These are phyloP conservation scores for Chenopodium album DNA, from an alignment of 148 eudicot species.

Conservation along the genomic window DNA sequence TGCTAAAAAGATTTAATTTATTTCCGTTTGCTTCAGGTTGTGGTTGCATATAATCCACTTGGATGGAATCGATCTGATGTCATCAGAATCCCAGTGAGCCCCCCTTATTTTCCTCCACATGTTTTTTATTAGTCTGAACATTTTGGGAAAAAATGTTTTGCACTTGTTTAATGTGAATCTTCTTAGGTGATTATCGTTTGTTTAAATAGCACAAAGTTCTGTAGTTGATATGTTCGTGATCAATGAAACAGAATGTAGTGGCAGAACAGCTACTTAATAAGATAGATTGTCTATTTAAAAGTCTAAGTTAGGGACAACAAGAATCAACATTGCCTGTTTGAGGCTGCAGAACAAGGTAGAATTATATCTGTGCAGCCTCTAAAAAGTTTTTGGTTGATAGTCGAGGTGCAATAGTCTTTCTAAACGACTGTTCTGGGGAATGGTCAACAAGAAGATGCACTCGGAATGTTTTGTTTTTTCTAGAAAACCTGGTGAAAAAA, in stretches of 20 bases:
- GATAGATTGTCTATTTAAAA: neutral
- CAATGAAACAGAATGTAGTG: neutral
- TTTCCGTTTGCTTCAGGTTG: slow-evolving; percentile 52
- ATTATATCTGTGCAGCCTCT: too few species aligned
- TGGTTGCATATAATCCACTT: slow-evolving; percentile 81
- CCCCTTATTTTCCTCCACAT: neutral
- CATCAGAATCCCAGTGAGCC: slow-evolving; percentile 72
- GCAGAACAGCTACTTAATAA: neutral
- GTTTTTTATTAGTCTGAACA: neutral
- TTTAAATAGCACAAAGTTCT: neutral
- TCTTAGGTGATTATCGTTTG: neutral
- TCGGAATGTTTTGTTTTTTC: neutral
- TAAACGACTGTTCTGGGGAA: neutral
- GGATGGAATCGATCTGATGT: slow-evolving; percentile 81
- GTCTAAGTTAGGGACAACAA: neutral
- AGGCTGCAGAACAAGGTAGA: neutral
- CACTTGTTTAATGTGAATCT: neutral
- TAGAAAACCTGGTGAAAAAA: neutral
- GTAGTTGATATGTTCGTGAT: neutral
- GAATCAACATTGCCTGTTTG: neutral
- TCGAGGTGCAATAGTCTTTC: neutral
- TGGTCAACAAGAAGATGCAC: neutral
- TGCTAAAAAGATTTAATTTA: neutral
- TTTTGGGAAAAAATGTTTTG: neutral
- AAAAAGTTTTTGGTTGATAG: neutral